Evolutionary conservation across 148 eudicot species (phyloP), one percentile per base, ranked within the genome.

Genomic region (Simmondsia chinensis): DNA sequence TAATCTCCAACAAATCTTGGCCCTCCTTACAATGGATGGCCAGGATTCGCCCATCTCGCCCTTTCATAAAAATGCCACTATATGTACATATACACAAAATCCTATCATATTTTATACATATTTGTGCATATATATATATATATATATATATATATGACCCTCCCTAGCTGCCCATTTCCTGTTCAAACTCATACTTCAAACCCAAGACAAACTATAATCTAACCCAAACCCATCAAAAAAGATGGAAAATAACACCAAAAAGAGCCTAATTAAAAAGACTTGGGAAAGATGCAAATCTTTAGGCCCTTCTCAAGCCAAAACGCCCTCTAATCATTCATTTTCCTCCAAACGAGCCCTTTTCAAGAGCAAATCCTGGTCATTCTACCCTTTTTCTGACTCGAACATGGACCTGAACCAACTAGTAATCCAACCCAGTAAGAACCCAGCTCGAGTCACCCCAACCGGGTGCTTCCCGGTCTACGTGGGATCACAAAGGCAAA

Each of bases 381-480:
- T n/a, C 39, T 5, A 39, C 41, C 19, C 55, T 60, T 4, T 20
- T 28, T 10, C 9, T 12, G 33, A 23, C 44, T 14, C 27, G 28
- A 29, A 4, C 29, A 18, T 33, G 48, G 39, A 37, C 11, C n/a
- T 27, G 54, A 10, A 53, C 59, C 2, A 37, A 20, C 4, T 47
- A 59, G 31, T n/a, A n/a, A n/a, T n/a, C n/a, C n/a, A n/a, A n/a
- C 15, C 5, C 27, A 29, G 1, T 18, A 22, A 3, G 18, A 30
- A 3, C 41, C 27, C 34, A 31, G 36, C 20, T 7, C 40, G 48
- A 2, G 35, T 56, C 4, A 68, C 65, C 1, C 86, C 89, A 4
- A 65, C 73, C 20, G 93, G 93, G 5, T 79, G 75, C 39, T 76
- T 87, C 44, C 64, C 87, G 9, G 81, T 87, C n/a, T 87, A 73